Evolutionary conservation across 208 protist species (phyloP), one percentile per base, ranked within the genome.

Genomic region (Phytomonas serpens): DNA sequence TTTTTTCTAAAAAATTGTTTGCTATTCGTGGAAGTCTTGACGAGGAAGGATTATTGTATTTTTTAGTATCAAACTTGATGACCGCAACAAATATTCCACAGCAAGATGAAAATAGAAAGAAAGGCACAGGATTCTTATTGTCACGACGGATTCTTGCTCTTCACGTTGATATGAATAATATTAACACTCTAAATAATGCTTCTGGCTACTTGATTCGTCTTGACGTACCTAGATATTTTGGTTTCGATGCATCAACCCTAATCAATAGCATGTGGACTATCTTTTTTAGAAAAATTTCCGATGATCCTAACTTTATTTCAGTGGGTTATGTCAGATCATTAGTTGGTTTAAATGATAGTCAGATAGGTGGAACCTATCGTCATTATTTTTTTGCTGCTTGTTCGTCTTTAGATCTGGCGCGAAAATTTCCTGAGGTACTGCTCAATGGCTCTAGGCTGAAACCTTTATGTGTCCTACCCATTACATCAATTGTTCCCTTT

Each of bases 381-480:
- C 87, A 93, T 68, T 87, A 87, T 74, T 93, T 93, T 80, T 94
- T 90, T 74, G 75, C 79, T 19, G 82, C 80, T 3, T 87, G 70
- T 75, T 64, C 32, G 34, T 27, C 71, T n/a, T 66, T 67, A 14
- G 68, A 87, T 42, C 30, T 65, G 4, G 51, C 74, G 4, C 52
- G 68, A 63, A 57, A 61, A 11, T 23, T 78, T 57, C 32, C 75
- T 10, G 16, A n/a, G 16, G 31, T 16, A 10, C 16, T 70, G 13
- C 74, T 84, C 57, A 32, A 69, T 4, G 69, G 75, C 14, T 78
- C 52, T 23, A 68, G 63, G 0, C 68, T 78, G 7, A n/a, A 33
- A 16, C 14, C 83, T 51, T 70, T 73, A 30, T 64, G 79, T n/a
- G 71, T 89, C 73, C 52, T 77, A 52, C 74, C 67, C 23, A 71